phyloP scores from a whole-genome alignment of 1,139 yeast genomes.

The Yamadazyma songkhlaensis region DNA sequence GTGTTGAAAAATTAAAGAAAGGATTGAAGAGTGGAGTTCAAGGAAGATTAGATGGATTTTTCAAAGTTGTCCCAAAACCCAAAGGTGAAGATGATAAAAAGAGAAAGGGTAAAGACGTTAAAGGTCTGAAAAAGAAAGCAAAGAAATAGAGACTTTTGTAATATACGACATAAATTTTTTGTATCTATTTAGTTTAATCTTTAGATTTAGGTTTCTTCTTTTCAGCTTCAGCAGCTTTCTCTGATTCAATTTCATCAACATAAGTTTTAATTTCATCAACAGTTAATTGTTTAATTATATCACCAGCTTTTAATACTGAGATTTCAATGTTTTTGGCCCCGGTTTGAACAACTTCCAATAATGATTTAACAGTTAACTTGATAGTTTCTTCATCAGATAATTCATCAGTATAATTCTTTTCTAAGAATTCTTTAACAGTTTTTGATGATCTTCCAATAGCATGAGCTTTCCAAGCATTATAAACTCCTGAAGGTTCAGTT shows the following conservation, averaged over 20 bases:
- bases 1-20: constrained; percentile 81
- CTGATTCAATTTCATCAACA: constrained; percentile 85
- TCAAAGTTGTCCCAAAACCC: constrained; percentile 61
- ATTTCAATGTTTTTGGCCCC: constrained; percentile 96
- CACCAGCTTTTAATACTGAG: constrained; percentile 76
- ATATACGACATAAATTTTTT: neutral
- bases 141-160: constrained; percentile 8
- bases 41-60: constrained; percentile 90
- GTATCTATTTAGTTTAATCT: constrained; percentile 10
- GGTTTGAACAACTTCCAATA: constrained; percentile 95
- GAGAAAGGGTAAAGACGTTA: constrained; percentile 21
- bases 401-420: constrained; percentile 80
- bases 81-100: constrained; percentile 28
- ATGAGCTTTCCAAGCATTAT: constrained; percentile 98
- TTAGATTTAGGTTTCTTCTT: constrained; percentile 63
- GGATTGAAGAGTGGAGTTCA: constrained; percentile 85
- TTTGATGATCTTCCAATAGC: constrained; percentile 95
- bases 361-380: constrained; percentile 77
- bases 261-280: constrained; percentile 73
- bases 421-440: constrained; percentile 93
- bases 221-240: constrained; percentile 87
- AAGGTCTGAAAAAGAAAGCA: constrained; percentile 17
- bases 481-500: constrained; percentile 97
- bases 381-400: constrained; percentile 69
- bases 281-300: constrained; percentile 50